Evolutionary conservation across 805 yeast genomes (phyloP).

Genomic region (Tetrapisispora nanseiensis): DNA sequence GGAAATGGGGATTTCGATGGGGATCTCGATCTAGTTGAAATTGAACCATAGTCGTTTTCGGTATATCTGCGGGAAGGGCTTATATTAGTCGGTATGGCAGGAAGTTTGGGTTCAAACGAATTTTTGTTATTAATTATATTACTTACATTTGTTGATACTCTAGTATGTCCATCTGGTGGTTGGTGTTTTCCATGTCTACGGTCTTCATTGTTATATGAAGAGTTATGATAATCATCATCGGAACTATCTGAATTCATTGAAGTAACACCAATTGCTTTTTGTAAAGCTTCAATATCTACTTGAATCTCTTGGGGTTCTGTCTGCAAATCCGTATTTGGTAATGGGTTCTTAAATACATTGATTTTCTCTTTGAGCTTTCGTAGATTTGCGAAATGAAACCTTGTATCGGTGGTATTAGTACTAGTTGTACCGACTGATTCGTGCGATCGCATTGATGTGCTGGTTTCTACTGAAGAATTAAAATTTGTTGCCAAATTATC

Average conservation of each 20-base stretch:
- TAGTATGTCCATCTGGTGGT: conserved; percentile 2
- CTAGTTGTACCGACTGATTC: conserved; percentile 16
- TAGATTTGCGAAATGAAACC: conserved; percentile 29
- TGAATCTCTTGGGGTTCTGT: conserved; percentile 8
- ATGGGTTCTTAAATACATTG: conserved; percentile 27
- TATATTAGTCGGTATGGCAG: conserved; percentile 2
- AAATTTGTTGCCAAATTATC: conserved; percentile 6
- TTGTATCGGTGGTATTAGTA: conserved; percentile 25
- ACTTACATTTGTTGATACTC: conserved; percentile 1
- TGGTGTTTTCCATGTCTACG: background rate
- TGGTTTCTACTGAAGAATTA: conserved; percentile 20
- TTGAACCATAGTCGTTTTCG: background rate
- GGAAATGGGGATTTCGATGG: background rate
- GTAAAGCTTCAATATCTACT: conserved; percentile 29
- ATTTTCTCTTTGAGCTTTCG: conserved; percentile 28
- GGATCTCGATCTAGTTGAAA: conserved; percentile 1
- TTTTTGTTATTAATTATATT: background rate
- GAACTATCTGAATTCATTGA: conserved; percentile 8
- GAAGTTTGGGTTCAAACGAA: conserved; percentile 15
- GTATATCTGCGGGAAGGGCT: background rate
- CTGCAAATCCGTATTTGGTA: conserved; percentile 8
- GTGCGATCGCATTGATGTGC: conserved; percentile 14
- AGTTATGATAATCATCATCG: conserved; percentile 4
- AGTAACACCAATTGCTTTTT: conserved; percentile 29
- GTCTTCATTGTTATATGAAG: background rate